A percentile compares a stretch with the other conserved stretches of the same genome.
These are phyloP conservation scores for Paxillus involutus DNA, from an alignment of 768 basidiomycete species.

Conservation along the genomic window DNA sequence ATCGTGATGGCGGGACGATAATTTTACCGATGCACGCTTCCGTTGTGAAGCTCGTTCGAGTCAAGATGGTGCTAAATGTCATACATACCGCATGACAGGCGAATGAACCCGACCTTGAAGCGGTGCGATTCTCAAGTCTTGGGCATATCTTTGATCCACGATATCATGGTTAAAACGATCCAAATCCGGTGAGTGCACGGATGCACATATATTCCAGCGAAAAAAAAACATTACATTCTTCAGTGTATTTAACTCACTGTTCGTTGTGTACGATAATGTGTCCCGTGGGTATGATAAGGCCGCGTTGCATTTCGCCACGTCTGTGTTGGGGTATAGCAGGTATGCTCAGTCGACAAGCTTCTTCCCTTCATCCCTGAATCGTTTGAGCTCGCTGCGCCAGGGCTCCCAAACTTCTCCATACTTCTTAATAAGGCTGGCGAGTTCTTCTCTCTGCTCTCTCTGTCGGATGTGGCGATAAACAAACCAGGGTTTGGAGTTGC, in stretches of 20 bases:
- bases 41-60: too few relatives aligned
- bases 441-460: constrained; percentile 84
- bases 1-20: too few relatives aligned
- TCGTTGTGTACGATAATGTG: not conserved
- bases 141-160: not conserved
- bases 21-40: too few relatives aligned
- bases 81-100: too few relatives aligned
- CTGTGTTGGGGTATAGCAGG: not conserved
- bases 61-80: too few relatives aligned
- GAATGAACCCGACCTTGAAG: too few relatives aligned
- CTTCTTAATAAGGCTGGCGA: constrained; percentile 71
- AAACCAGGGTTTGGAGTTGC: not conserved
- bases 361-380: constrained; percentile 72
- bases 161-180: not conserved
- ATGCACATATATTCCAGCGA: not conserved
- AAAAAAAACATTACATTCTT: not conserved
- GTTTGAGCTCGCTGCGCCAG: constrained; percentile 77
- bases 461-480: constrained; percentile 28
- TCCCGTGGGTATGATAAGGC: not conserved
- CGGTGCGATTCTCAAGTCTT: too few relatives aligned
- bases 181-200: not conserved
- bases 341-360: constrained; percentile 43
- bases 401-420: constrained; percentile 88
- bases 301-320: not conserved
- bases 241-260: not conserved